These are phyloP conservation scores for Penicillium sp. DNA, from an alignment of 2,329 filamentous ascomycete genomes.

Conservation along the genomic window DNA sequence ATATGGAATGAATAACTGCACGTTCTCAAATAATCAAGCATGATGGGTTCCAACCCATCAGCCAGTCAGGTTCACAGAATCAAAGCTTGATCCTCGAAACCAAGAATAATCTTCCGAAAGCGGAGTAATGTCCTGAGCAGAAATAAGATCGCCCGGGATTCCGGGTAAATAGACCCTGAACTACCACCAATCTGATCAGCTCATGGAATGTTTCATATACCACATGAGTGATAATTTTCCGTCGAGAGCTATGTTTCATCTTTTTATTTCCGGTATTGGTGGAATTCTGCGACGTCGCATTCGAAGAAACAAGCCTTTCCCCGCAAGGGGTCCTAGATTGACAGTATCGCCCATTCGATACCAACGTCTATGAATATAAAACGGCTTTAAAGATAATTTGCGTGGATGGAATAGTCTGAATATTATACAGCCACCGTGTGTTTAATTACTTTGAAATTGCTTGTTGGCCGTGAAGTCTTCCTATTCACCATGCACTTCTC, in stretches of 20 bases:
- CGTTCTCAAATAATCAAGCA: too few relatives aligned
- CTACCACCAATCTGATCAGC: background rate
- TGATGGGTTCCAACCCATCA: background rate
- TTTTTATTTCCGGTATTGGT: background rate
- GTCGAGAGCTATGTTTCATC: background rate
- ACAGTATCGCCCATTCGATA: background rate
- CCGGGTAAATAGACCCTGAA: slow-evolving; percentile 1
- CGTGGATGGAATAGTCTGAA: background rate
- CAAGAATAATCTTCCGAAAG: background rate
- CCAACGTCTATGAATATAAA: background rate
- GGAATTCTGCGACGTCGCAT: background rate
- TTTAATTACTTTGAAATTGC: background rate
- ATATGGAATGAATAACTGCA: background rate
- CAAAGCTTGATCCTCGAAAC: background rate
- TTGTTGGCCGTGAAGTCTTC: background rate
- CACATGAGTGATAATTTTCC: background rate
- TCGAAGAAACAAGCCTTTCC: background rate
- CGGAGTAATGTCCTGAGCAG: background rate
- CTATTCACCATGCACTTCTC: background rate
- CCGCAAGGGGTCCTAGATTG: background rate
- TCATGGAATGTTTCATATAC: background rate
- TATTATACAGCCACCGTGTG: background rate
- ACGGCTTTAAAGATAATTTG: background rate
- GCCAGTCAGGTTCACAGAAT: background rate
- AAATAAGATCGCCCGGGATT: background rate